Base-by-base conservation (phyloP, 192 early-diverging fungal species). In the Coemansia sp. region DNA sequence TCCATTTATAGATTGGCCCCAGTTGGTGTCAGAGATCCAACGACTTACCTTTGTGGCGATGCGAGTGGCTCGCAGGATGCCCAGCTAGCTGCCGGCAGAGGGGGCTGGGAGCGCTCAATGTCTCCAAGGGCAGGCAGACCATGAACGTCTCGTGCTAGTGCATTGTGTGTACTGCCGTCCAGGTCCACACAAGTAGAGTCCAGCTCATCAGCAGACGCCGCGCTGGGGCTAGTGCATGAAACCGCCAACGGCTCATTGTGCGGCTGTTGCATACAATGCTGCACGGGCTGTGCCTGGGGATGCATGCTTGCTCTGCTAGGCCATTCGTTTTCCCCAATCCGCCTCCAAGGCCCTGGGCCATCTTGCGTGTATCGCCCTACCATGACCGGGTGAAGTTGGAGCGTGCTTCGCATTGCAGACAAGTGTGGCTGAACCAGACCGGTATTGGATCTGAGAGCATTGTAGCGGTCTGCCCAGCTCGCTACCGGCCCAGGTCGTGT, bases 141-240 rank as follows among this genome's bases (percentile, higher is more conserved):
- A 20, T 48, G 47, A 18, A 43, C 1, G 41, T 43, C 41, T 43
- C n/a, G 41, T n/a, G 23, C 48, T 52, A 23, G 13, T 12, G 21
- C 14, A 33, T 55, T 61, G 20, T 48, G 26, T 26, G 61, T 50
- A 6, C 34, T 38, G 20, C 6, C 36, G 21, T 50, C 52, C n/a
- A 76, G 57, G 13, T 76, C 68, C 55, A 76, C 64, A n/a, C 38
- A 69, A 11, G 73, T 76, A 35, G 56, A 34, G 45, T 76, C 73
- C 2, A 70, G 59, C 1, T 76, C 73, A 6, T 31, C 64, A 11
- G 53, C 64, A 31, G 52, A 42, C 11, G 8, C 33, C 37, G 60
- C 34, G 31, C 39, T 69, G 50, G 26, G 45, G 47, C 25, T 55
- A 28, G 26, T 10, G 52, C 52, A 55, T 52, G 25, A 28, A 52